phyloP scores from a whole-genome alignment of 2,329 filamentous ascomycete species.

The Ophiocordyceps camponoti-rufipedis region DNA sequence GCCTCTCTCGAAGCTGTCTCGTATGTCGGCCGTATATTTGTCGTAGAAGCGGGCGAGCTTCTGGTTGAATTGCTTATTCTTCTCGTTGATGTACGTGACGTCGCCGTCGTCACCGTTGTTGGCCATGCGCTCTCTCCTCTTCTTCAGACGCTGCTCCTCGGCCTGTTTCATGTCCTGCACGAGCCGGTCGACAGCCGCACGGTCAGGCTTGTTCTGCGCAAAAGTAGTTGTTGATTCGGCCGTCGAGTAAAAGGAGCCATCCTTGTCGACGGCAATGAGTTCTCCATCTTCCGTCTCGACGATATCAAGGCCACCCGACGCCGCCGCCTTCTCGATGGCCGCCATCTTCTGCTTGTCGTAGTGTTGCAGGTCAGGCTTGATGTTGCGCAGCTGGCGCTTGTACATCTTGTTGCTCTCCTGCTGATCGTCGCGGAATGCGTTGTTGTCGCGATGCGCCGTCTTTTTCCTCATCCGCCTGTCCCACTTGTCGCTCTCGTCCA shows the following conservation, averaged over 20 bases:
- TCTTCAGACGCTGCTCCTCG: constrained; percentile 73
- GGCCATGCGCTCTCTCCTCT: constrained; percentile 60
- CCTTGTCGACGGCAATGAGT: constrained; percentile 80
- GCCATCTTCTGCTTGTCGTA: constrained; percentile 78
- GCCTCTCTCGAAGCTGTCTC: constrained; percentile 92
- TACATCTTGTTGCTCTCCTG: constrained; percentile 85
- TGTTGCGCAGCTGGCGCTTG: constrained; percentile 68
- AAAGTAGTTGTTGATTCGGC: constrained; percentile 60
- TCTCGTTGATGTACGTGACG: constrained; percentile 98
- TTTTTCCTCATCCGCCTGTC: constrained; percentile 82
- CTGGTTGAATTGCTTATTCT: constrained; percentile 99
- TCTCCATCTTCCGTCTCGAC: constrained; percentile 93
- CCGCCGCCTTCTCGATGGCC: constrained; percentile 69
- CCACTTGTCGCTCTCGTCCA: constrained; percentile 89
- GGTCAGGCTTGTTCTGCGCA: constrained; percentile 69
- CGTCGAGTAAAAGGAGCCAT: constrained; percentile 80
- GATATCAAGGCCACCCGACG: constrained; percentile 72
- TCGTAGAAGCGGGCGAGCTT: constrained; percentile 94
- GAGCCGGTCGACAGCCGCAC: constrained; percentile 71
- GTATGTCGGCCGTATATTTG: constrained; percentile 92
- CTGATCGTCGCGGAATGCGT: constrained; percentile 77
- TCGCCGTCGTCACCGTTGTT: constrained; percentile 73
- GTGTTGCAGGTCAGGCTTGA: constrained; percentile 60
- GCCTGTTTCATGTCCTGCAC: constrained; percentile 76
- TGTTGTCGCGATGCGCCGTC: constrained; percentile 60